Evolutionary conservation across 345 rosid genomes (phyloP), one percentile per base, ranked within the genome.

Genomic region (Jatropha curcas): DNA sequence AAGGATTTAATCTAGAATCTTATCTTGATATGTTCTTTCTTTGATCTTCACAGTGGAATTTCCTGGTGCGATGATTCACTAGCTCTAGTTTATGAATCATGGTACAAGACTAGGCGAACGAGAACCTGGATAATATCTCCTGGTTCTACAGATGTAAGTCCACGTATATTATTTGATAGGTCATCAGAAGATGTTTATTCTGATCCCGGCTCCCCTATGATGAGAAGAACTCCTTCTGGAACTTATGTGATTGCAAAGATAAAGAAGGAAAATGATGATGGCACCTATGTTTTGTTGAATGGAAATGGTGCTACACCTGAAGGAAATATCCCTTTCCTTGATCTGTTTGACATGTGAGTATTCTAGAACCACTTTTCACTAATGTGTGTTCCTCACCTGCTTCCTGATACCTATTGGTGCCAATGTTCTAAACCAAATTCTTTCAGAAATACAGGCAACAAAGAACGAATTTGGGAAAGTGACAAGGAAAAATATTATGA

Each of bases 171-270:
- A 75, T 95, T 95, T 84, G 98, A 95, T 80, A 85, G 99, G 77
- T 95, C 99, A 78, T 95, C 93, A 1, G 99, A 95, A 79, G 98
- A 95, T 84, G 98, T 86, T 66, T 95, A 95, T 81, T 91, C 99
- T n/a, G 99, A 95, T 79, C 99, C 99, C 79, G 98, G 99, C 51
- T 92, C 98, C 61, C 92, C 99, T 52, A 88, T 95, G 97, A 76
- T 86, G 79, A 89, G 97, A 74, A 95, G 98, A 86, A 91, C 97
- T 9, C 68, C 76, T 51, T 58, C 85, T 66, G 98, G 94, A 30
- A 89, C 86, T 19, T 92, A 92, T 61, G 93, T 95, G 74, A 90
- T 95, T 77, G 99, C 99, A 67, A 92, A 80, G 80, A 65, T 91
- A 65, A 91, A 87, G 88, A 95, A 92, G 74, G 93, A 82, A 81